These are phyloP conservation scores for Fusarium nematophilum DNA, from an alignment of 2,329 filamentous ascomycete species.

Conservation along the genomic window DNA sequence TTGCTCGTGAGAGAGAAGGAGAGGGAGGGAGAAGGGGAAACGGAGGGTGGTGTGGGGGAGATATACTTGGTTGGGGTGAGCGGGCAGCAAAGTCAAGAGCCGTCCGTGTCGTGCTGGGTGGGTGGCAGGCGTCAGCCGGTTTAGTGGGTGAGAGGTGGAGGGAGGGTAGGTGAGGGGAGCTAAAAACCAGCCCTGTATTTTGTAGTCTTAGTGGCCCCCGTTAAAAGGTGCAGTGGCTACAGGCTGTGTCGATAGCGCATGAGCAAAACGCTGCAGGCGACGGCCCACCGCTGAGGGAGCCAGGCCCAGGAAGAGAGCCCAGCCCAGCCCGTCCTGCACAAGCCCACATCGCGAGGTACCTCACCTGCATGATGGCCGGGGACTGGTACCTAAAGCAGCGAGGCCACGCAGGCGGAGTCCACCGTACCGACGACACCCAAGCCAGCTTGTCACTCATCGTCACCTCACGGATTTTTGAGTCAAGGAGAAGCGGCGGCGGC, in stretches of 20 bases:
- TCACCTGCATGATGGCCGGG: not conserved
- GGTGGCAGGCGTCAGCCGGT: slow-evolving; percentile 13
- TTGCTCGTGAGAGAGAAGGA: slow-evolving; percentile 64
- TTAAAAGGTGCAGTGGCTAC: slow-evolving; percentile 27
- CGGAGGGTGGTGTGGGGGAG: slow-evolving; percentile 55
- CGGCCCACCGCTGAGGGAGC: slow-evolving; percentile 42
- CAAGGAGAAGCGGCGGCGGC: slow-evolving; percentile 14
- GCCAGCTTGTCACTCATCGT: no score
- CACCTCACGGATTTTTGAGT: no score
- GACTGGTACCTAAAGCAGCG: slow-evolving; percentile 8
- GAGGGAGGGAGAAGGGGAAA: slow-evolving; percentile 57
- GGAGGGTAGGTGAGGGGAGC: no score
- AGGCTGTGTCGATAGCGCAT: slow-evolving; percentile 34
- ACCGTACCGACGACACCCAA: no score
- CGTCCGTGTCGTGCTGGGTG: slow-evolving; percentile 24
- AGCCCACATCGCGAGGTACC: slow-evolving; percentile 7
- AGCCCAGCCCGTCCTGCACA: slow-evolving; percentile 17
- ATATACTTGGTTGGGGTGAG: slow-evolving; percentile 35
- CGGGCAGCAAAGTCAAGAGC: not conserved
- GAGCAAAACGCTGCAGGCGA: slow-evolving; percentile 28
- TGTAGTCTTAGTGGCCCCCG: slow-evolving; percentile 3
- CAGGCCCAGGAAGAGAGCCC: slow-evolving; percentile 16
- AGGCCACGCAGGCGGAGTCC: slow-evolving; percentile 15
- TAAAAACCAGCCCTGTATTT: slow-evolving; percentile 34
- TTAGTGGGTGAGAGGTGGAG: slow-evolving; percentile 1